phyloP scores from a whole-genome alignment of 345 rosid genomes.

The Geranium rotundifolium region DNA sequence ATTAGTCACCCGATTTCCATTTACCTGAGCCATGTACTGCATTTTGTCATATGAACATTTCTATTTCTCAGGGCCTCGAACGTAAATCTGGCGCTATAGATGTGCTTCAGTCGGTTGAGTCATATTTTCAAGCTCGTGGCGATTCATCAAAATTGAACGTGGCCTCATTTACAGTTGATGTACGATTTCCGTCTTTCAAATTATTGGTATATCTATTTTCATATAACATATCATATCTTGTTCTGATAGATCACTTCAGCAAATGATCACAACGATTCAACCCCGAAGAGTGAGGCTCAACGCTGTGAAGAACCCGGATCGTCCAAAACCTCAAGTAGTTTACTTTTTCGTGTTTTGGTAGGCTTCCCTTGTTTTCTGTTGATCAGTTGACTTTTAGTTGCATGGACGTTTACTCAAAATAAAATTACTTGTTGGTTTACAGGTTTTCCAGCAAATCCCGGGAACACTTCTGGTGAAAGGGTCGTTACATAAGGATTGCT shows the following conservation, averaged over 20 bases:
- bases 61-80: constrained; percentile 42
- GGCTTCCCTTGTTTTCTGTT: constrained; percentile 12
- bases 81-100: constrained; percentile 60
- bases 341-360: constrained; percentile 46
- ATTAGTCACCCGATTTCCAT: neutral
- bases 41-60: neutral
- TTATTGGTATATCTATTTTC: neutral
- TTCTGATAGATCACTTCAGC: constrained; percentile 46
- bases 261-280: constrained; percentile 35
- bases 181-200: constrained; percentile 24
- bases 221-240: constrained; percentile 9
- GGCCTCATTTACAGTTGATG: constrained; percentile 50
- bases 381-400: neutral
- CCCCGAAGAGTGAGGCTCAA: constrained; percentile 27
- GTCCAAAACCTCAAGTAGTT: constrained; percentile 13
- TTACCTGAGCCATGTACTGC: constrained; percentile 1
- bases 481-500: constrained; percentile 42
- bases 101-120: constrained; percentile 55
- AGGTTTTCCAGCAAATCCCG: constrained; percentile 79
- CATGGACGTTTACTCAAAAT: neutral
- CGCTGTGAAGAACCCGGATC: constrained; percentile 15
- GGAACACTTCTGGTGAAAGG: constrained; percentile 78
- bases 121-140: constrained; percentile 40
- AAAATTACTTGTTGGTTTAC: constrained; percentile 10
- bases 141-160: constrained; percentile 58